Evolutionary conservation across 164 flowering plant species (phyloP).

Genomic region (Kalanchoe fedtschenkoi): DNA sequence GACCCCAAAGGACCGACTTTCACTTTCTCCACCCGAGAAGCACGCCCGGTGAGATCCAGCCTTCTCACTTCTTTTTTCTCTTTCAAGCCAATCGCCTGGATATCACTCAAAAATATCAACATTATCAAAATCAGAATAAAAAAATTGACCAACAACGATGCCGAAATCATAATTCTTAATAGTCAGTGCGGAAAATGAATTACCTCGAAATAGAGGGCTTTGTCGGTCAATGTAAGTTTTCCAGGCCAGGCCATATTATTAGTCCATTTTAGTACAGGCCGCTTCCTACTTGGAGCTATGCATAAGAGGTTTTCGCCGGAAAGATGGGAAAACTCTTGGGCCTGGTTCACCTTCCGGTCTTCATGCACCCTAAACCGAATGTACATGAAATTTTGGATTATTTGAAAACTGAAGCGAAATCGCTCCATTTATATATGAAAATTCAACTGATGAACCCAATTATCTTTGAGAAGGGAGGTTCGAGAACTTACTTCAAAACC

Average conservation of each 20-base stretch:
- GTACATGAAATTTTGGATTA: background rate
- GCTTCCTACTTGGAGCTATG: slow-evolving; percentile 67
- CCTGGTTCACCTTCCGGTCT: slow-evolving; percentile 51
- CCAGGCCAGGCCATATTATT: slow-evolving; percentile 95
- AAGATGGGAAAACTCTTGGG: slow-evolving; percentile 25
- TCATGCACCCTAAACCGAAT: slow-evolving; percentile 61
- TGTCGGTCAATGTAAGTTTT: slow-evolving; percentile 72
- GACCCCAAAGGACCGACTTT: slow-evolving; percentile 91
- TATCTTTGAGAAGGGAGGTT: too few relatives aligned
- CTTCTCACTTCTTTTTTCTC: slow-evolving; percentile 34
- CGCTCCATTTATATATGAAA: too few relatives aligned
- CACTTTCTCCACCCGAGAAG: slow-evolving; percentile 52
- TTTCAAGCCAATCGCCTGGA: slow-evolving; percentile 45
- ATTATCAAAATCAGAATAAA: background rate
- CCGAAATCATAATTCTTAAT: background rate
- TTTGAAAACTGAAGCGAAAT: too few relatives aligned
- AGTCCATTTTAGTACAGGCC: slow-evolving; percentile 88
- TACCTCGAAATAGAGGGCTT: slow-evolving; percentile 94
- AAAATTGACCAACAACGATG: background rate
- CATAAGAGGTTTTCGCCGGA: slow-evolving; percentile 55
- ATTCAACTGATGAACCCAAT: too few relatives aligned
- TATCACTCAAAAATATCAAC: background rate
- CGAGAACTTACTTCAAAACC: slow-evolving; percentile 58
- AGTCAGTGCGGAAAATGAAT: background rate
- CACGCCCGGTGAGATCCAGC: slow-evolving; percentile 56